These are phyloP conservation scores for Globisporangium abappressorium DNA, from an alignment of 352 stramenopile genomes.

Conservation along the genomic window DNA sequence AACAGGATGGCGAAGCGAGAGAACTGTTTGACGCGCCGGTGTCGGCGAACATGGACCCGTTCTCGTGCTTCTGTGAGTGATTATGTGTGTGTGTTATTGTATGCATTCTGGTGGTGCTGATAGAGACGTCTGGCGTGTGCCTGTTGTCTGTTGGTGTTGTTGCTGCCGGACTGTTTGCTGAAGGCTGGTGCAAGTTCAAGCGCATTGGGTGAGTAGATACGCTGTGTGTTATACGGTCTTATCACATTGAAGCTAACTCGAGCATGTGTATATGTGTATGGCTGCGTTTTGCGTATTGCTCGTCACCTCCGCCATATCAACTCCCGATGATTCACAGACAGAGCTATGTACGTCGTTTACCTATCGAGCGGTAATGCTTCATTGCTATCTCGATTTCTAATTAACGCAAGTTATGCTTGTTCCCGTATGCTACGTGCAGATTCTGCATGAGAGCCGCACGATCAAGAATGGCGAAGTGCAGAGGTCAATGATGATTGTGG, in stretches of 20 bases:
- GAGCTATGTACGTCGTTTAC: slow-evolving; percentile 21
- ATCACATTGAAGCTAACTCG: not conserved
- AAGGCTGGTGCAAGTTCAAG: slow-evolving; percentile 50
- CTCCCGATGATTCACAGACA: slow-evolving; percentile 10
- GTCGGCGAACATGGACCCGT: slow-evolving; percentile 38
- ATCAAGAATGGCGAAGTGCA: slow-evolving; percentile 23
- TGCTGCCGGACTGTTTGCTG: not conserved
- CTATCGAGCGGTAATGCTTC: no score
- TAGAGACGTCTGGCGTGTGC: not conserved
- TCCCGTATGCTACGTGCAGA: slow-evolving; percentile 22
- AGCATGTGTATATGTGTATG: not conserved
- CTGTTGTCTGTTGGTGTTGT: not conserved
- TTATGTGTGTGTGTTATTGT: not conserved
- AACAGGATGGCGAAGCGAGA: not conserved
- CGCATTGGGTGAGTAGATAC: slow-evolving; percentile 31
- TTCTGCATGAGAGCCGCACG: slow-evolving; percentile 44
- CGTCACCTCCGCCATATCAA: not conserved
- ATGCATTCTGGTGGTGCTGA: not conserved
- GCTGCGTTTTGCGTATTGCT: not conserved
- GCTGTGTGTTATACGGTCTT: not conserved
- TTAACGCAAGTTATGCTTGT: not conserved
- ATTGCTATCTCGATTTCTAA: not conserved
- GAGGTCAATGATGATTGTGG: slow-evolving; percentile 49
- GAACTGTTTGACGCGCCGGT: not conserved
- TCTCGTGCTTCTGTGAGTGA: slow-evolving; percentile 45